Evolutionary conservation across 78 protist genomes (phyloP).

Genomic region (Bigelowiella natans): DNA sequence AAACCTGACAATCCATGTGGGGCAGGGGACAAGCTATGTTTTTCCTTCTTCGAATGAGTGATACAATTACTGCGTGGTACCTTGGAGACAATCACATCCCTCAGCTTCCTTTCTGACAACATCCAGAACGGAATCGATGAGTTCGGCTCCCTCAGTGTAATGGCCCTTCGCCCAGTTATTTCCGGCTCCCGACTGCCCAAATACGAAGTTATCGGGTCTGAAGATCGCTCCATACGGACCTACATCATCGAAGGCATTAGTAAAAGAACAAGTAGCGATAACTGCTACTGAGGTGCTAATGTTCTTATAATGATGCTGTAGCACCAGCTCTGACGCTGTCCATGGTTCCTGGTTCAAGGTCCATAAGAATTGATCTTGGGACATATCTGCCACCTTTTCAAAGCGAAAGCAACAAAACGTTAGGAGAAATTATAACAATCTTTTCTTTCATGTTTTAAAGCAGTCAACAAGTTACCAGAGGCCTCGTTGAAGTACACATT

Average conservation of each 20-base stretch:
- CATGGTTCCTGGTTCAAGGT: slow-evolving; percentile 95
- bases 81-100: slow-evolving; percentile 93
- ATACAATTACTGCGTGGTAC: no score
- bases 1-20: no score
- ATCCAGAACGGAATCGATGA: slow-evolving; percentile 89
- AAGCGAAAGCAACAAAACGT: no score
- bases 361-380: slow-evolving; percentile 94
- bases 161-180: slow-evolving; percentile 98
- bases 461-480: no score
- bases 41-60: no score
- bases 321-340: slow-evolving; percentile 69
- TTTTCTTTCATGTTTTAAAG: no score
- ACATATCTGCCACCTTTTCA: slow-evolving; percentile 81
- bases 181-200: slow-evolving; percentile 81
- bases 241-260: no score
- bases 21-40: no score
- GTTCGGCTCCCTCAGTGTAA: slow-evolving; percentile 92
- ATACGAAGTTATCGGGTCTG: slow-evolving; percentile 86
- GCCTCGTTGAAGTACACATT: slow-evolving; percentile 93
- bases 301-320: slow-evolving; percentile 56
- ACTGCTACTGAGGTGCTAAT: no score
- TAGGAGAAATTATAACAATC: no score
- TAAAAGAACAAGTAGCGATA: no score
- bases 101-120: slow-evolving; percentile 94
- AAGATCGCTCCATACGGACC: slow-evolving; percentile 32